Base-by-base conservation (phyloP, 805 yeast genomes). In the Candida silvicultrix region DNA sequence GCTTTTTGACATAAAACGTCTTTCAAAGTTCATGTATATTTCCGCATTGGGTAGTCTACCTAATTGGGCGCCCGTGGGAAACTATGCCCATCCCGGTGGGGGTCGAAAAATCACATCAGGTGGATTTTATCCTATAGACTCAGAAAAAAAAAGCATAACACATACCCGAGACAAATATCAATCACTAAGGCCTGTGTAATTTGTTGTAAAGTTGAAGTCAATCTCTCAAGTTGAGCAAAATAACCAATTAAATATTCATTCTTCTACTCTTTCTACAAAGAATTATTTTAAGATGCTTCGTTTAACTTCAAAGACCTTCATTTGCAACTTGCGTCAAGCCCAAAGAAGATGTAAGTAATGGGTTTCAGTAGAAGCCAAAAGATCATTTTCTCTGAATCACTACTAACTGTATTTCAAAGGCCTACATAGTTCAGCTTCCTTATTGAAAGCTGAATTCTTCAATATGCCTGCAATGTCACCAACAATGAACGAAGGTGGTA, bases 391-490 rank as follows among this genome's bases (percentile, higher is more conserved):
- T 14, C 7, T 5, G 14, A 8, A 31, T 31, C 25, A 31, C 7
- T 7, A 31, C 34, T 31, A 31, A 31, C 34, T 8, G 11, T 18
- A n/a, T n/a, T 4, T 12, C 7, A 35, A 25, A 50, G 58, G 46
- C 18, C 44, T 68, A 43, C 66, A 64, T 44, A 48, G 54, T 8
- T 49, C 63, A 8, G 32, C 44, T n/a, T 45, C 47, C 9, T 25
- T 55, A 4, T 44, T 42, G 23, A 58, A 60, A 44, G 71, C 69
- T 12, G 59, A 63, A 44, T 62, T 78, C 53, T 89, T 88, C 69
- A 81, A 74, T 45, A 92, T 92, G 98, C 99, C 99, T 4, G 97
- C 99, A 22, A 88, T 92, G 97, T 90, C 97, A 5, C 99, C 99
- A 38, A 92, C 99, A 7, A 92, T 92, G 99, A 89, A 89, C 28